Percentiles rank a stretch among this genome's conserved stretches.
phyloP scores from a whole-genome alignment of 257 asterid genomes.

The Apocynum venetum region DNA sequence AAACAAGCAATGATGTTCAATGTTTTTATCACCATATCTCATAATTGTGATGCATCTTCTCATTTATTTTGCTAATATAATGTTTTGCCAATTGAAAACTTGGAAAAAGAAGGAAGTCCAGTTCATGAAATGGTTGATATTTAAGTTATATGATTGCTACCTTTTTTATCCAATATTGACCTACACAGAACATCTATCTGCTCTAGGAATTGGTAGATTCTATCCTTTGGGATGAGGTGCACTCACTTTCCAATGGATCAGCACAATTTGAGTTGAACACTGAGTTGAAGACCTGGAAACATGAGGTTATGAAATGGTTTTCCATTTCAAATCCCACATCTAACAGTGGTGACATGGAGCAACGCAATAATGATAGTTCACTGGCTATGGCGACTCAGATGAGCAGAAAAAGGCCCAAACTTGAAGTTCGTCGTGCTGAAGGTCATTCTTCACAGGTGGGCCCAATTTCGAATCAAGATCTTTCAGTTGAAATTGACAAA shows the following conservation, averaged over 20 bases:
- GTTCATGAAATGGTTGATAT: not conserved
- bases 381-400: slow-evolving; percentile 43
- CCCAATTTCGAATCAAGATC: slow-evolving; percentile 47
- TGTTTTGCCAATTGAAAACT: not conserved
- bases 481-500: slow-evolving; percentile 47
- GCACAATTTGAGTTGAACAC: slow-evolving; percentile 45
- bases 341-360: slow-evolving; percentile 40
- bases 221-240: slow-evolving; percentile 77
- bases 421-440: slow-evolving; percentile 98
- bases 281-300: slow-evolving; percentile 87
- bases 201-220: slow-evolving; percentile 75
- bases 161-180: not conserved
- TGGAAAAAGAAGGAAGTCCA: not conserved
- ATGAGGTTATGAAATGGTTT: slow-evolving; percentile 89
- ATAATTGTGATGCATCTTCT: not conserved
- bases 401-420: slow-evolving; percentile 87
- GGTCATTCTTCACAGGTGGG: slow-evolving; percentile 44
- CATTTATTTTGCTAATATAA: not conserved
- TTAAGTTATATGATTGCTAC: not conserved
- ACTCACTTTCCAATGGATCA: slow-evolving; percentile 47
- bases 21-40: not conserved
- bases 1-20: not conserved
- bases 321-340: slow-evolving; percentile 61
- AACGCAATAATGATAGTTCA: slow-evolving; percentile 42
- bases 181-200: slow-evolving; percentile 11